Percentiles rank a stretch among this genome's conserved stretches.
These are phyloP conservation scores for Stachybotrys chlorohalonatus DNA, from an alignment of 2,329 filamentous ascomycete genomes.

Conservation along the genomic window DNA sequence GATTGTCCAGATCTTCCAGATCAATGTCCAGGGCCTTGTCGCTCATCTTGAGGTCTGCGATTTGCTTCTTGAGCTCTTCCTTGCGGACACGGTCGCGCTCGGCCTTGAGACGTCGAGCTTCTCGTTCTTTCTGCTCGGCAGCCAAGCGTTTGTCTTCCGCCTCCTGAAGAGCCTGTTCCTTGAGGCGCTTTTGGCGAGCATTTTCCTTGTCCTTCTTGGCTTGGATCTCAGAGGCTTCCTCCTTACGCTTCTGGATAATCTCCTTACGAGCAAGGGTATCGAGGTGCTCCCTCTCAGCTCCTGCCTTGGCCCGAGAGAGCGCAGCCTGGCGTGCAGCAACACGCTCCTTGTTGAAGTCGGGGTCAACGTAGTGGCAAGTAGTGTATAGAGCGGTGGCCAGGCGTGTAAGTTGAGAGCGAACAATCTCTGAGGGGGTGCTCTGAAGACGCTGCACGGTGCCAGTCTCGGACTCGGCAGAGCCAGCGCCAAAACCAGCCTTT, in stretches of 20 bases:
- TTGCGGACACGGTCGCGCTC: constrained; percentile 85
- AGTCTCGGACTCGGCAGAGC: constrained; percentile 78
- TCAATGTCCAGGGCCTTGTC: constrained; percentile 70
- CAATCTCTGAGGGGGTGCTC: constrained; percentile 95
- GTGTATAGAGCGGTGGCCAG: constrained; percentile 86
- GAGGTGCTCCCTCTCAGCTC: constrained; percentile 84
- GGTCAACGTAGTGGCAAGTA: constrained; percentile 93
- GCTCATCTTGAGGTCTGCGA: constrained; percentile 83
- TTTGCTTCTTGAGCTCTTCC: constrained; percentile 87
- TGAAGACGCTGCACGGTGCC: constrained; percentile 89
- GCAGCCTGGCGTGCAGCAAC: constrained; percentile 71
- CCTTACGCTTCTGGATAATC: constrained; percentile 93
- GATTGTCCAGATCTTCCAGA: constrained; percentile 70
- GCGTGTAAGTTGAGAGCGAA: constrained; percentile 86
- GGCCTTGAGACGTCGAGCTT: constrained; percentile 74
- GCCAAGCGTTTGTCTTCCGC: constrained; percentile 81
- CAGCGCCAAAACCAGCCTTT: constrained; percentile 78
- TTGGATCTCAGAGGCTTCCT: constrained; percentile 80
- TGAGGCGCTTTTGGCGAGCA: constrained; percentile 76
- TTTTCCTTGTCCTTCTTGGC: constrained; percentile 89
- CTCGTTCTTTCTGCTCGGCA: constrained; percentile 88
- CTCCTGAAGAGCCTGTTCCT: constrained; percentile 80
- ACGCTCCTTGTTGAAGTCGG: constrained; percentile 75
- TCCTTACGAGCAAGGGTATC: constrained; percentile 80
- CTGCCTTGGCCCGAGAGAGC: constrained; percentile 71